Evolutionary conservation across 2,329 filamentous ascomycete species (phyloP), one percentile per base, ranked within the genome.

Genomic region (Delphinella strobiligena): DNA sequence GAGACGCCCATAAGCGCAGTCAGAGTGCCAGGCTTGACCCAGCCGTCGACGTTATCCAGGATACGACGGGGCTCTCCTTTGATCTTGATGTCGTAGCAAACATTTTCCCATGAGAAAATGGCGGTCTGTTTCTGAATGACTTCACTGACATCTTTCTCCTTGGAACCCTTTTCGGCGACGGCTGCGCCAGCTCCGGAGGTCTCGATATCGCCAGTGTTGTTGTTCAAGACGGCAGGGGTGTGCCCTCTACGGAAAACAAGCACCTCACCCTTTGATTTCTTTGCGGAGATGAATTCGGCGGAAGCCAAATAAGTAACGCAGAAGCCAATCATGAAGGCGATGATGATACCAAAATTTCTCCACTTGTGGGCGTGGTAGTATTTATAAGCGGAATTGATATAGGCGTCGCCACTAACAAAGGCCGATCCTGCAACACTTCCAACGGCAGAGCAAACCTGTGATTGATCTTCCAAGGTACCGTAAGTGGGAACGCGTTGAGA

Each of bases 1-100:
- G 82, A 87, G 5, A 88, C 84, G 63, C 86, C 83, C 87, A 94
- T 94, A 3, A 93, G 69, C 30, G 85, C 87, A 10, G 87, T 94
- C 39, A 93, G 60, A 12, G 85, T 93, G 44, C 88, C 88, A 3
- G 88, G 88, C 61, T 93, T 91, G 44, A 95, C 86, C 83, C 85
- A 95, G 27, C 88, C 88, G 54, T 93, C 82, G 10, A 94, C 83
- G 46, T 91, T 69, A 51, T 94, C 80, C 43, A 95, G 66, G 51
- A 95, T 82, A 32, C 80, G 76, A 12, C 86, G 74, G 1, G 70
- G 64, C 51, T 89, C 76, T 11, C 69, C 68, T 66, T 93, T 93
- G 62, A 93, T 87, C 59, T 83, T 80, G 58, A 85, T 80, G 32
- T 73, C 70, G 48, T 75, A 94, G 62, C 80, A 87, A 2, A 93